Conservation (phyloP, 192 early-diverging fungal species). For the Gonapodya prolifera region DNA sequence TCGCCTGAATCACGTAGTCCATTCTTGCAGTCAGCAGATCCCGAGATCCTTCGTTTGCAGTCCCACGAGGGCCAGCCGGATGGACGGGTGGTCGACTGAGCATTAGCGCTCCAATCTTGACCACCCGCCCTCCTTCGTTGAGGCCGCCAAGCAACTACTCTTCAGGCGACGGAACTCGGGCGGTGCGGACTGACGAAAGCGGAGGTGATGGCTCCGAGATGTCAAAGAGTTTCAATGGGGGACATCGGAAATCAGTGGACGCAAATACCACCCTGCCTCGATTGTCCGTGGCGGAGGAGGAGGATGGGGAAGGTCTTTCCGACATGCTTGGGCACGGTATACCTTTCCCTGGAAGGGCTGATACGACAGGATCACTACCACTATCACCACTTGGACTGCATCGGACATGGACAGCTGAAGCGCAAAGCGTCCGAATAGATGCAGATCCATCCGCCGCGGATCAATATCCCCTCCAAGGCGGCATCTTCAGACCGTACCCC, state of each 20-base stretch:
- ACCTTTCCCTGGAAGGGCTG: neutral
- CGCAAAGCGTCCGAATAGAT: neutral
- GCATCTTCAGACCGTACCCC: neutral
- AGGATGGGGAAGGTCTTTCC: neutral
- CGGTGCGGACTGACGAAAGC: neutral
- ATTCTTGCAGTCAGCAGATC: neutral
- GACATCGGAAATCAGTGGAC: neutral
- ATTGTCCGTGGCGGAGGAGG: neutral
- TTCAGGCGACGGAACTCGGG: neutral
- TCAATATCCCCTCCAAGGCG: neutral
- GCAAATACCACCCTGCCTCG: neutral
- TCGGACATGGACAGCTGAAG: neutral
- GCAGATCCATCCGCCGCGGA: neutral
- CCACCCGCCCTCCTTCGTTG: neutral
- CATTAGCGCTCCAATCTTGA: neutral
- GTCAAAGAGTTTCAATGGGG: neutral
- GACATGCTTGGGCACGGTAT: neutral
- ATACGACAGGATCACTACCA: neutral
- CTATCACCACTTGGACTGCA: neutral
- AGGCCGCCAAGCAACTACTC: neutral
- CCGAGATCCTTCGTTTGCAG: neutral
- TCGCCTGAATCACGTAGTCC: neutral
- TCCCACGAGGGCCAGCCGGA: neutral
- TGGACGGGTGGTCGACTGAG: neutral
- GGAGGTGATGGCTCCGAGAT: neutral